Evolutionary conservation across 2,329 filamentous ascomycete species (phyloP), one percentile per base, ranked within the genome.

Genomic region (Aspergillus sp.): DNA sequence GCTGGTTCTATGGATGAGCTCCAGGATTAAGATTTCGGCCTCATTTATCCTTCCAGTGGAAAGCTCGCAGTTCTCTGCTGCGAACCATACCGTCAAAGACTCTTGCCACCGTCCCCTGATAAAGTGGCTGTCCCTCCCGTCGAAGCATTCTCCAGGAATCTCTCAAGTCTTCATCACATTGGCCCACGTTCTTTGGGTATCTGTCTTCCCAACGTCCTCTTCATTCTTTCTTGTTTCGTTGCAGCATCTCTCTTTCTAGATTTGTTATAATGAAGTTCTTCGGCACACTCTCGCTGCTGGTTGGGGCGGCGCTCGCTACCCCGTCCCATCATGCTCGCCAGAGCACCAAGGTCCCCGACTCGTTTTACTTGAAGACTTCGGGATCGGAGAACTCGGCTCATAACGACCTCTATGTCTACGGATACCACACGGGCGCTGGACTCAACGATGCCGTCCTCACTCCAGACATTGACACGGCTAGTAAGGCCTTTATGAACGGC

Each of bases 391-490:
- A 72, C 52, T 23, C 64, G 0, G 51, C 68, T 1, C 71, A 76
- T 64, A 76, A 78, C 65, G 59, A 74, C 62, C 72, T 78, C 57
- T 79, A 74, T 31, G 68, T 79, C 30, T 71, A 71, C 30, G 66
- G 70, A 43, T 80, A 77, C 64, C 77, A 79, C 68, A 77, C 76
- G n/a, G 76, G 74, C 19, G 77, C 77, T n/a, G 77, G 75, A 15
- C 59, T 74, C 30, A 75, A 72, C 34, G 77, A 78, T 61, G 76
- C 75, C 9, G 76, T 78, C 4, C 68, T 80, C 17, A 67, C 68
- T 4, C 45, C 66, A 2, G 68, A 71, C 23, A 59, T 34, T 1
- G 56, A 61, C 1, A 68, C 46, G 7, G 76, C 75, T 15, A 68
- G 63, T 47, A 52, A 64, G 13, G 70, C 70, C 41, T 76, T 69